Evolutionary conservation across 768 basidiomycete species (phyloP), one percentile per base, ranked within the genome.

Genomic region (Auriscalpium vulgare): DNA sequence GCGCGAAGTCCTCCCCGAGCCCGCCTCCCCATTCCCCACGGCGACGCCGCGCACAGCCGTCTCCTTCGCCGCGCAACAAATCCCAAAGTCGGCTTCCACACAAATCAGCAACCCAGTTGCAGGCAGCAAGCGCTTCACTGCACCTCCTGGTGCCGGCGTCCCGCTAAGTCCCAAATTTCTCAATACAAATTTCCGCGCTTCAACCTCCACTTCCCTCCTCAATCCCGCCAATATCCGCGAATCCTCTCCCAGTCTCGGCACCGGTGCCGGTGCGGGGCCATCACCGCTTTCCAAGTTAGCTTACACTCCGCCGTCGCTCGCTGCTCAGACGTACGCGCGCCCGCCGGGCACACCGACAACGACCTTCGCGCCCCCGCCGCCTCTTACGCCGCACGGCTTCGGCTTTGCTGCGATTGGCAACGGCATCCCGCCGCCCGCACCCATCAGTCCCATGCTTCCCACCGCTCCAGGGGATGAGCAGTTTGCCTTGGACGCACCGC

Each of bases 11-110:
- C 75, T 89, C 16, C 88, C 88, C 0, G 85, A 88, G 55, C 90
- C 88, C 10, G 77, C 88, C 2, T 88, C 91, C 0, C 91, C 91
- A 0, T 92, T 91, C 69, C 90, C 88, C 1, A 17, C 52, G 11
- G n/a, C 47, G 10, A 57, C 58, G 16, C 59, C 59, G 14, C 59
- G 47, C 37, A 50, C 56, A 17, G 40, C 62, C 47, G 58, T 50
- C 44, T 62, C 44, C 34, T 58, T 64, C 23, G 57, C 58, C 37
- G 70, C 53, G 53, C 67, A 21, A 57, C 66, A 49, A 36, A 45
- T 64, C 35, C 71, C 68, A 45, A 72, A 68, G 59, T 69, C 75
- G 47, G 73, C 70, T 48, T 71, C 70, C 53, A 55, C 38, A 46
- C 54, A 1, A 34, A 29, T 29, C 29, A 58, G 55, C 36, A 61